Conservation (phyloP, 1,284 basidiomycete species). For the Exobasidium rhododendri region DNA sequence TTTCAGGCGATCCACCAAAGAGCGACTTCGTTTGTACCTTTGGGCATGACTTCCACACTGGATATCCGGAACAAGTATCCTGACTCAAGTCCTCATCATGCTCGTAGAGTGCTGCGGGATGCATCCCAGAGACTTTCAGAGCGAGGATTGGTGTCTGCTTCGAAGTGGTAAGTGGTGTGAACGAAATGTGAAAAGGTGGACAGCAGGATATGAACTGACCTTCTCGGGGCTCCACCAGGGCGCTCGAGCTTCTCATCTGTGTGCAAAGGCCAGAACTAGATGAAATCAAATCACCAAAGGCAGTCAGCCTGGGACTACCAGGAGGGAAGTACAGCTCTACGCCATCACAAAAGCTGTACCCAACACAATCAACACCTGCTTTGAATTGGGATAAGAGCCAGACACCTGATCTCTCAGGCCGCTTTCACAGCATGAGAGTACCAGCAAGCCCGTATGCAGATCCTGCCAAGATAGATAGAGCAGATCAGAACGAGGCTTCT, state of each 20-base stretch:
- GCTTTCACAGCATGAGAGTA: slow-evolving; percentile 16
- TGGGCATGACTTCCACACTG: slow-evolving; percentile 24
- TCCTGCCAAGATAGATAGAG: background rate
- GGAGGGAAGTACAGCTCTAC: background rate
- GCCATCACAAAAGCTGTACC: slow-evolving; percentile 21
- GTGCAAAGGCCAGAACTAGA: slow-evolving; percentile 19
- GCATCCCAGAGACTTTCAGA: slow-evolving; percentile 31
- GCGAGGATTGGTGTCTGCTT: slow-evolving; percentile 29
- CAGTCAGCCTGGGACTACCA: background rate
- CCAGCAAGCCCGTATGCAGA: slow-evolving; percentile 23
- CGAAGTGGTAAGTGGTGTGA: slow-evolving; percentile 27
- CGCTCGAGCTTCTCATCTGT: slow-evolving; percentile 39
- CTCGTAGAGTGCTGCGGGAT: slow-evolving; percentile 23
- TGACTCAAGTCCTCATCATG: slow-evolving; percentile 28
- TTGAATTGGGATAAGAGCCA: slow-evolving; percentile 16
- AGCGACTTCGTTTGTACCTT: no score
- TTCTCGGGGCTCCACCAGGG: no score
- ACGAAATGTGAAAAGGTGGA: background rate
- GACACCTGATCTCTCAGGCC: slow-evolving; percentile 20
- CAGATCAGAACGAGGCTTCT: slow-evolving; percentile 18
- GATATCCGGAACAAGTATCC: slow-evolving; percentile 32
- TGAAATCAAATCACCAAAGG: slow-evolving; percentile 3
- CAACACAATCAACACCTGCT: slow-evolving; percentile 49
- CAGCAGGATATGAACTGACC: background rate
- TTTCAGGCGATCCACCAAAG: no score